These are phyloP conservation scores for Wallacemonas sp. DNA, from an alignment of 208 protist genomes.

Conservation along the genomic window DNA sequence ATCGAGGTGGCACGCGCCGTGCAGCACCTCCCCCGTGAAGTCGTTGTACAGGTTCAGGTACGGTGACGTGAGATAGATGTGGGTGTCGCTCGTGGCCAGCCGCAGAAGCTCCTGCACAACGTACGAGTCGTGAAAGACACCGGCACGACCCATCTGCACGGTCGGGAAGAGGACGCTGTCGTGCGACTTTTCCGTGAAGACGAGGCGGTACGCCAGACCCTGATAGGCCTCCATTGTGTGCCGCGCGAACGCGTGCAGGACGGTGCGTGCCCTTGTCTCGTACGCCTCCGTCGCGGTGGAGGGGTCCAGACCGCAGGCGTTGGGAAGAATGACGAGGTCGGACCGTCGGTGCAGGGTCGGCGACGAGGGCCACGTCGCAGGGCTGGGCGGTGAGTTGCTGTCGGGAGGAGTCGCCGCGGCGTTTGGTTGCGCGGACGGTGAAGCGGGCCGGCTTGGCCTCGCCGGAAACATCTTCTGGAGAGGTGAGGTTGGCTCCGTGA, in stretches of 20 bases:
- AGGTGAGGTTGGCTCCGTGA: neutral
- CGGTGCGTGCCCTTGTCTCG: slow-evolving; percentile 9
- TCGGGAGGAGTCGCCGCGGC: too few relatives aligned
- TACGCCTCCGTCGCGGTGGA: slow-evolving; percentile 36
- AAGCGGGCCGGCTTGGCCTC: too few relatives aligned
- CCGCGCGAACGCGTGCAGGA: slow-evolving; percentile 40
- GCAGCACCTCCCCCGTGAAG: slow-evolving; percentile 56
- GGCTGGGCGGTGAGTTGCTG: neutral
- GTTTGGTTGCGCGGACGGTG: too few relatives aligned
- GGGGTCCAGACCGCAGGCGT: slow-evolving; percentile 42
- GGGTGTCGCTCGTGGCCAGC: slow-evolving; percentile 28
- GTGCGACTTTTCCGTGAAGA: slow-evolving; percentile 14
- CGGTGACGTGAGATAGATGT: slow-evolving; percentile 70
- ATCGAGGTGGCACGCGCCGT: slow-evolving; percentile 23
- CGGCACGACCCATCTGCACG: slow-evolving; percentile 59
- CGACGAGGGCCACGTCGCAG: neutral
- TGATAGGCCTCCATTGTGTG: neutral
- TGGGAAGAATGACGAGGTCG: slow-evolving; percentile 63
- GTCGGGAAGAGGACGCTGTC: slow-evolving; percentile 82
- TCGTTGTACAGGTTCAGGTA: slow-evolving; percentile 83
- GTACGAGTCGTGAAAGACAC: slow-evolving; percentile 63
- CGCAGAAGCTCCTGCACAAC: slow-evolving; percentile 52
- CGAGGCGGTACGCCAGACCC: slow-evolving; percentile 14
- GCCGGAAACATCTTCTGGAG: neutral
- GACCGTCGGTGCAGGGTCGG: slow-evolving; percentile 48